phyloP scores from a whole-genome alignment of 2,329 filamentous ascomycete genomes.

The Colletotrichum sp. region DNA sequence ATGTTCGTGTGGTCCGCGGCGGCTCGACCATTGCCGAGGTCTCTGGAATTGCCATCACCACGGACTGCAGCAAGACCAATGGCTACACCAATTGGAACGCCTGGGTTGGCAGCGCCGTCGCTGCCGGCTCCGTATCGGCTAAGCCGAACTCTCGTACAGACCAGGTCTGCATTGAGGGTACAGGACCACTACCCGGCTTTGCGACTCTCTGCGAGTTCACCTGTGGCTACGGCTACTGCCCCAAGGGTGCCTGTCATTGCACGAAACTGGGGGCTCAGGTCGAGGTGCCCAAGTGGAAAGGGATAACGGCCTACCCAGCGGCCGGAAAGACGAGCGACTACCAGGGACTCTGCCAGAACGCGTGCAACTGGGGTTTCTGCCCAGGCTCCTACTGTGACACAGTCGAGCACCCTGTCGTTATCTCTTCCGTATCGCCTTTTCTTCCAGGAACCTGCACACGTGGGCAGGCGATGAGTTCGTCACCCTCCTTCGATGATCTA shows the following conservation, averaged over 20 bases:
- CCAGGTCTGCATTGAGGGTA: constrained; percentile 27
- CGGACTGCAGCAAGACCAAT: neutral
- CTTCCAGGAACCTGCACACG: rapidly evolving
- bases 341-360: neutral
- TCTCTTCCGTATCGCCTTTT: neutral
- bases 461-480: neutral
- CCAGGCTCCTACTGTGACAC: neutral
- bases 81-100: constrained; percentile 16
- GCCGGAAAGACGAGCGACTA: neutral
- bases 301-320: rapidly evolving
- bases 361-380: neutral
- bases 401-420: neutral
- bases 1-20: constrained; percentile 23
- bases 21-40: neutral
- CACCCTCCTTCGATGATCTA: rapidly evolving
- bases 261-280: neutral
- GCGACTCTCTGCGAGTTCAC: constrained; percentile 36
- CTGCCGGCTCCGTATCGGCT: neutral
- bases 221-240: constrained; percentile 33
- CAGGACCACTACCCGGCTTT: constrained; percentile 22
- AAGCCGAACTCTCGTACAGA: neutral
- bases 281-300: neutral
- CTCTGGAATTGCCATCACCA: neutral
- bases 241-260: constrained; percentile 22
- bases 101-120: neutral